phyloP scores from a whole-genome alignment of 2,329 filamentous ascomycete species.

The Xylaria sp. region DNA sequence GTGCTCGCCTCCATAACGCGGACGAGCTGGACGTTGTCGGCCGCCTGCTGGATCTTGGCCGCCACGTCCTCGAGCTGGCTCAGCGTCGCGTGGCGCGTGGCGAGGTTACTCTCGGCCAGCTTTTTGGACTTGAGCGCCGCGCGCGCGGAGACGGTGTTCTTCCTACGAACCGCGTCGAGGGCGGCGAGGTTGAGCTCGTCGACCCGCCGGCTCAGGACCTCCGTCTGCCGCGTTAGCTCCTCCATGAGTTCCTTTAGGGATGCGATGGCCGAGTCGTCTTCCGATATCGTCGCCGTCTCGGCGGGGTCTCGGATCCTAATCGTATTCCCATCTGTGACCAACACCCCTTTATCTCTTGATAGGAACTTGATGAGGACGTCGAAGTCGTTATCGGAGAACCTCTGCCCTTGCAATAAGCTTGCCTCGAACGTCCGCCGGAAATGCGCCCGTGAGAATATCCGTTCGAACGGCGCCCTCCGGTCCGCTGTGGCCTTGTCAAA shows the following conservation, averaged over 20 bases:
- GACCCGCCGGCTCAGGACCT: slow-evolving; percentile 73
- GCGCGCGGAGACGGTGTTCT: slow-evolving; percentile 80
- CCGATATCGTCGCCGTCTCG: slow-evolving; percentile 65
- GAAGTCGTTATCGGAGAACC: slow-evolving; percentile 72
- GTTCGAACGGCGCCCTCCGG: slow-evolving; percentile 67
- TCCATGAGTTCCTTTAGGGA: slow-evolving; percentile 82
- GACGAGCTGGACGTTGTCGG: slow-evolving; percentile 85
- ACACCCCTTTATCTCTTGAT: slow-evolving; percentile 70
- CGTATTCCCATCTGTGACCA: slow-evolving; percentile 72
- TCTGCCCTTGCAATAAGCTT: slow-evolving; percentile 59
- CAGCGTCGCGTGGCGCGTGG: slow-evolving; percentile 77
- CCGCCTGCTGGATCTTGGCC: slow-evolving; percentile 84
- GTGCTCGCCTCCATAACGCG: slow-evolving; percentile 83
- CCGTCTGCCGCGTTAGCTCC: slow-evolving; percentile 78
- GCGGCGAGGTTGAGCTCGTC: slow-evolving; percentile 73
- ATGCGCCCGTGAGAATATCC: slow-evolving; percentile 73
- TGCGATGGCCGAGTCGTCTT: slow-evolving; percentile 84
- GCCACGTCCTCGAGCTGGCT: slow-evolving; percentile 86
- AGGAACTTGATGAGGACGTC: slow-evolving; percentile 77
- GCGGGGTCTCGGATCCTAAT: slow-evolving; percentile 76
- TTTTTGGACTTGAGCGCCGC: slow-evolving; percentile 86
- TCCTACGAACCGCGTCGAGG: slow-evolving; percentile 74
- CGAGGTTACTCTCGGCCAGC: slow-evolving; percentile 77
- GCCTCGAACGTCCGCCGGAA: slow-evolving; percentile 70
- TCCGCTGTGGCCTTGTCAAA: slow-evolving; percentile 59